phyloP scores from a whole-genome alignment of 257 asterid species.

The Ballota nigra region DNA sequence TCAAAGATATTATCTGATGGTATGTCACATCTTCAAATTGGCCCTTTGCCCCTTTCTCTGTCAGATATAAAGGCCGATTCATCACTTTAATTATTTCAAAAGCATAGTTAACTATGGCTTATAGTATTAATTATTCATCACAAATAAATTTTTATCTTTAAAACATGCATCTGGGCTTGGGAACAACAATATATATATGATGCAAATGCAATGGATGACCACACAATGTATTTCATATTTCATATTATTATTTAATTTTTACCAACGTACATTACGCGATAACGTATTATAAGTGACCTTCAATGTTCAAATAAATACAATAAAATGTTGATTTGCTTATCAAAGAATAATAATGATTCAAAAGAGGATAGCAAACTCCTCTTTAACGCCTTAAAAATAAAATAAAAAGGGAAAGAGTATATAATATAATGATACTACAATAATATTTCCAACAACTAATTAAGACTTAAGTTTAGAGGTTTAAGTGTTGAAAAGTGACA shows the following conservation, averaged over 20 bases:
- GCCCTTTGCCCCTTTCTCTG: background rate
- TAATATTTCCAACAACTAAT: constrained; percentile 14
- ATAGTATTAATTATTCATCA: no score
- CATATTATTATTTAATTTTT: no score
- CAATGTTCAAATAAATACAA: background rate
- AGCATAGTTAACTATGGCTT: background rate
- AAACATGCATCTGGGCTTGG: no score
- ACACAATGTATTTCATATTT: no score
- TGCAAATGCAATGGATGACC: no score
- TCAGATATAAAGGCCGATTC: no score
- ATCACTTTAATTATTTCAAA: background rate
- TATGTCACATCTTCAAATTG: constrained; percentile 16
- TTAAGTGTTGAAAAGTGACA: constrained; percentile 20
- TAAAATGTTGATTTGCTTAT: background rate
- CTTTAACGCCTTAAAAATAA: background rate
- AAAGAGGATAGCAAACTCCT: background rate
- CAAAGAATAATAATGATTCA: background rate
- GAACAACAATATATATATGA: no score
- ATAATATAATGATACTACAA: background rate
- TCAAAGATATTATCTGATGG: no score
- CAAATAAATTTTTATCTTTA: no score
- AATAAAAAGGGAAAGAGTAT: background rate
- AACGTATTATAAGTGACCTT: no score
- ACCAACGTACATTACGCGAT: no score
- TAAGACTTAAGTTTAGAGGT: constrained; percentile 5